Evolutionary conservation across 768 basidiomycete genomes (phyloP), one percentile per base, ranked within the genome.

Genomic region (Chalciporus piperatus): DNA sequence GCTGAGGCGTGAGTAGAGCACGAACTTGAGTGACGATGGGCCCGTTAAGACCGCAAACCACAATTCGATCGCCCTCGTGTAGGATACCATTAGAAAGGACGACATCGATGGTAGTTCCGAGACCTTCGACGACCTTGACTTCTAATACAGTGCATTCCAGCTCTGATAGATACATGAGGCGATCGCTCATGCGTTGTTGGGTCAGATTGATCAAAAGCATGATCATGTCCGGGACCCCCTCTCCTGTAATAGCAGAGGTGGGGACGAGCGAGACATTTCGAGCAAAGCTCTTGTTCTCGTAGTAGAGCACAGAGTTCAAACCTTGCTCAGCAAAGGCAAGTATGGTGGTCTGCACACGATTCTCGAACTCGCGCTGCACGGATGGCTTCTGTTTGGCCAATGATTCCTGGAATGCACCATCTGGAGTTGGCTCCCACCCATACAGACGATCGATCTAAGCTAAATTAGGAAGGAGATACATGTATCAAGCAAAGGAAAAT

Each of bases 141-240:
- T 98, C 97, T 51, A 99, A 82, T 11, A 99, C 92, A 6, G 97
- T 99, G 70, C 96, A 98, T 72, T 98, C 94, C 40, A 98, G 78
- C 65, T 97, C 94, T 27, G 93, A 91, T 53, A 98, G 80, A 73
- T 98, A 99, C 97, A 98, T 99, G 55, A 99, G 79, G 39, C 89
- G 82, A 68, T 95, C 91, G 69, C 89, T 93, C 96, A 98, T 97
- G 53, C 97, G 84, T 73, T 97, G 89, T 69, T 98, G 96, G 14
- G 96, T 98, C 48, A 98, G 80, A 69, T 97, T 95, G 72, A 98
- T 83, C 65, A 99, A 84, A 23, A 99, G 79, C 91, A 95, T 92
- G 74, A 99, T 93, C 96, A 99, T 96, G 74, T 98, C 97, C 25
- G 97, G 97, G 11, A 99, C 80, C 68, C 97, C 97, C 73, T 99